Evolutionary conservation across 2,329 filamentous ascomycete genomes (phyloP).

Genomic region (Stemphylium lycopersici): DNA sequence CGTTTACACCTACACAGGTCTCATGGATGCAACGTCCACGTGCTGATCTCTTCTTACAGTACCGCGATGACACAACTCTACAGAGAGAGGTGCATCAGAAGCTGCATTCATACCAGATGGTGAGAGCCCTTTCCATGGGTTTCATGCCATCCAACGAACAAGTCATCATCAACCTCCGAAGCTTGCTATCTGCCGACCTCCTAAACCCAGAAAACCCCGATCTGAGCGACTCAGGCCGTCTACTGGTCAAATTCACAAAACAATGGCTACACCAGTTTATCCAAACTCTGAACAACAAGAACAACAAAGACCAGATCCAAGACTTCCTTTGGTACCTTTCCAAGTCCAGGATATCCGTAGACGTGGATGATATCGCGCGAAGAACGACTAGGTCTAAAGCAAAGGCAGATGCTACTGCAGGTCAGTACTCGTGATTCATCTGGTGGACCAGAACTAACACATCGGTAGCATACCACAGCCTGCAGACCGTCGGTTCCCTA

Average conservation of each 20-base stretch:
- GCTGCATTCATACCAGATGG: constrained; percentile 91
- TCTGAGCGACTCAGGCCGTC: constrained; percentile 77
- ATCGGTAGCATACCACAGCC: constrained; percentile 72
- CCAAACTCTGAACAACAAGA: constrained; percentile 82
- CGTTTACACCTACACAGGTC: neutral
- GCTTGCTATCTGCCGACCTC: constrained; percentile 76
- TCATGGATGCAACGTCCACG: neutral
- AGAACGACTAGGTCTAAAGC: constrained; percentile 68
- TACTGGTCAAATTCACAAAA: constrained; percentile 73
- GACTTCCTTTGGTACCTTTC: constrained; percentile 87
- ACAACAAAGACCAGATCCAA: constrained; percentile 82
- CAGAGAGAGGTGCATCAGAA: constrained; percentile 78
- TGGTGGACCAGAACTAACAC: constrained; percentile 24
- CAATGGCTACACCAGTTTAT: constrained; percentile 81
- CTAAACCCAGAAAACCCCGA: constrained; percentile 77
- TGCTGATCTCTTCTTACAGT: constrained; percentile 45
- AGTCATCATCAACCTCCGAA: constrained; percentile 76
- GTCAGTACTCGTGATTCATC: constrained; percentile 50
- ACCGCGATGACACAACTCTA: constrained; percentile 78
- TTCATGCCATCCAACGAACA: constrained; percentile 95
- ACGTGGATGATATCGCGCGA: constrained; percentile 67
- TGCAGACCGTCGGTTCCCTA: constrained; percentile 83
- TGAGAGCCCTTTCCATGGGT: constrained; percentile 78
- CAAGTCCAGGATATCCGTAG: constrained; percentile 73
- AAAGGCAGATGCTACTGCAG: constrained; percentile 73